Evolutionary conservation across 441 rosid genomes (phyloP).

Genomic region (Populus hybrid): DNA sequence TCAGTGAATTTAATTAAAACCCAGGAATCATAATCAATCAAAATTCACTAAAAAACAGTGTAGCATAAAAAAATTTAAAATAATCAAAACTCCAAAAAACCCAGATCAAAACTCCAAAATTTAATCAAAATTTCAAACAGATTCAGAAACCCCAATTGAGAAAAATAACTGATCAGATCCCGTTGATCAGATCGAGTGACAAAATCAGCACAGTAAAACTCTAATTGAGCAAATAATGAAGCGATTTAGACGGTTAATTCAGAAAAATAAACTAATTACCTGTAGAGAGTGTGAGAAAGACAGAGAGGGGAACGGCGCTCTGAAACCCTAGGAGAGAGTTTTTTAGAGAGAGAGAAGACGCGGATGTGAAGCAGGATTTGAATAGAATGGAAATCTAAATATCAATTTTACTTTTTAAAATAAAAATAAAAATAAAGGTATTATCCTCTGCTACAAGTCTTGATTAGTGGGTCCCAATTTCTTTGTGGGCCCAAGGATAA

Average conservation of each 20-base stretch:
- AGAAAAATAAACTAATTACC: constrained; percentile 2
- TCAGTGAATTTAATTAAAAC: background rate
- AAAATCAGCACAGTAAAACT: background rate
- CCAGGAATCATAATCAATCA: background rate
- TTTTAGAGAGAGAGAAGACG: constrained; percentile 16
- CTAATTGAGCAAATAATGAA: background rate
- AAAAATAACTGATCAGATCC: background rate
- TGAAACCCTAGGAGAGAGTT: constrained; percentile 33
- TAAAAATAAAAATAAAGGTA: background rate
- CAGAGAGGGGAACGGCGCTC: constrained; percentile 18
- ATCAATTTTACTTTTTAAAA: background rate
- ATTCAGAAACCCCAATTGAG: background rate
- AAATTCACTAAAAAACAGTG: background rate
- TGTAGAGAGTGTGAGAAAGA: background rate
- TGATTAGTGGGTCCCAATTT: background rate
- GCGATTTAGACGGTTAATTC: background rate
- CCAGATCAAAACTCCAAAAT: background rate
- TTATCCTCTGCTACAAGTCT: background rate
- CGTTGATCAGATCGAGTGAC: background rate
- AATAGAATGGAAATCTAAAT: constrained; percentile 10
- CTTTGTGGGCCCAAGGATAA: background rate
- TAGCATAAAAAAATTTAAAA: background rate
- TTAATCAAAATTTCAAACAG: background rate
- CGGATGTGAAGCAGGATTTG: constrained; percentile 33
- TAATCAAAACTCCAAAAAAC: background rate